Evolutionary conservation across 2,329 filamentous ascomycete species (phyloP), one percentile per base, ranked within the genome.

Genomic region (Venturia carpophila): DNA sequence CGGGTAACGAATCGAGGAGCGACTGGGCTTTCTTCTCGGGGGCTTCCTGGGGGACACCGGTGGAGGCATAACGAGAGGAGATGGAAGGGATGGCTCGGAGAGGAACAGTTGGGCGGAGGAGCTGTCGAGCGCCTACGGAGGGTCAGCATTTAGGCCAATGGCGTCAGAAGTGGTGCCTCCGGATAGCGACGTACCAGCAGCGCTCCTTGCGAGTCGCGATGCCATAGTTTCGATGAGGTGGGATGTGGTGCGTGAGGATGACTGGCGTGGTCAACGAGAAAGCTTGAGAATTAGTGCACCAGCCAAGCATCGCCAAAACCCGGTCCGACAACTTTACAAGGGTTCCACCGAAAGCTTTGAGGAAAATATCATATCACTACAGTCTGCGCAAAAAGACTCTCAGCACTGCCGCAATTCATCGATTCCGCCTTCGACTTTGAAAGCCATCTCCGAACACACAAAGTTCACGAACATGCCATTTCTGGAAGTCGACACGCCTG

Each of bases 1-100:
- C 94, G 74, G 94, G 94, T 64, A 99, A 85, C 69, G 92, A 83
- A 74, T 99, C 92, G 75, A 99, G 83, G 79, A 99, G 90, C 70
- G 92, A 96, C 82, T 95, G 90, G 67, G 94, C 94, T 86, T 96
- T 96, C 83, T 90, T 90, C 85, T 96, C 92, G 76, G 95, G 93
- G 74, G 96, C 91, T 79, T 94, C 87, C 72, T 87, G 79, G 68
- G 92, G 91, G 65, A 93, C 86, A 77, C 87, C 34, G 27, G 41
- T 88, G 75, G 91, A 92, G 73, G 85, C 81, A 77, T 85, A 83
- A 76, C 91, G 88, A 75, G 81, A 84, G 71, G 86, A 83, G 80
- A 93, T 78, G 76, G 90, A 86, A 79, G 91, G 89, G 75, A 92
- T 79, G 75, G 84, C 80, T 79, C 89, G 88, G 80, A 87, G 80